A percentile compares a stretch with the other conserved stretches of the same genome.
These are phyloP conservation scores for Clonostachys solani DNA, from an alignment of 2,329 filamentous ascomycete genomes.

Conservation along the genomic window DNA sequence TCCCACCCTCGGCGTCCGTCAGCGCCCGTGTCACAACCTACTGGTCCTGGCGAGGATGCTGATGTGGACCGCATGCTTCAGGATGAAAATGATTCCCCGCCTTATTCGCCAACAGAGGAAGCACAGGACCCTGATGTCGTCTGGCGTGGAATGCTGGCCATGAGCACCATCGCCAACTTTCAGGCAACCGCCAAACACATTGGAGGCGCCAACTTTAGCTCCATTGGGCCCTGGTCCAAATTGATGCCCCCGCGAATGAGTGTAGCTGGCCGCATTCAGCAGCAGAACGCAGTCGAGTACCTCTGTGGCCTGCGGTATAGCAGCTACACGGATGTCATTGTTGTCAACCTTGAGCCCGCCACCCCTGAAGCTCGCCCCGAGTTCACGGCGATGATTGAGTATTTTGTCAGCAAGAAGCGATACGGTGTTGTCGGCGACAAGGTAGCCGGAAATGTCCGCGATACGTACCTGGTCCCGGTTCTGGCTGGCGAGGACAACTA, in stretches of 20 bases:
- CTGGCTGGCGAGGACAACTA: conserved; percentile 65
- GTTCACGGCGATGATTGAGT: conserved; percentile 78
- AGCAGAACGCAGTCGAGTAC: conserved; percentile 83
- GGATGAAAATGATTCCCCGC: conserved; percentile 74
- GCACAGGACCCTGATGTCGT: conserved; percentile 63
- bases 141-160: conserved; percentile 73
- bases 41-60: conserved; percentile 68
- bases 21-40: conserved; percentile 35
- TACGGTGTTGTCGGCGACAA: conserved; percentile 87
- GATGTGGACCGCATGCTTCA: conserved; percentile 88
- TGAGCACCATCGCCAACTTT: conserved; percentile 75
- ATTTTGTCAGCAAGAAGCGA: conserved; percentile 76
- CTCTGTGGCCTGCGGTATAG: conserved; percentile 83
- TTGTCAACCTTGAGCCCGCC: conserved; percentile 67
- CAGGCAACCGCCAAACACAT: conserved; percentile 75
- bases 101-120: conserved; percentile 78
- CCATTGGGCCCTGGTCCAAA: conserved; percentile 63
- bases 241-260: conserved; percentile 68
- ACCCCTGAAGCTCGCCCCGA: conserved; percentile 48
- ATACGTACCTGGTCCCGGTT: conserved; percentile 88
- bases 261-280: conserved; percentile 76
- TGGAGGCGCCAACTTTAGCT: conserved; percentile 71
- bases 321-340: conserved; percentile 76
- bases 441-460: conserved; percentile 70
- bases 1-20: conserved; percentile 43